These are phyloP conservation scores for Leccinum imitatum DNA, from an alignment of 768 basidiomycete genomes.

Conservation along the genomic window DNA sequence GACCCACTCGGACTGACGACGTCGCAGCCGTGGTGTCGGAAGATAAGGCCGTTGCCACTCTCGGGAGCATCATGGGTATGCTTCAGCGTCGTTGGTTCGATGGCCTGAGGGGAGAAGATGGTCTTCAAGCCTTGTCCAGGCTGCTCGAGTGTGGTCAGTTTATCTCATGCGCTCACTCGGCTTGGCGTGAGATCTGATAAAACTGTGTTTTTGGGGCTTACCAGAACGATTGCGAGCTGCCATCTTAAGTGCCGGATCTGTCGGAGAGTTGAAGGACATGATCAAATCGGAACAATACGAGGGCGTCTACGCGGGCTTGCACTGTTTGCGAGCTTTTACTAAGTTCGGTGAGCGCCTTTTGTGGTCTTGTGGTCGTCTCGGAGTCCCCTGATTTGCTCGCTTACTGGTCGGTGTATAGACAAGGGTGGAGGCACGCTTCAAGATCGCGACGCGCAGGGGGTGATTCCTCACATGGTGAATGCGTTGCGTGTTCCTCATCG, in stretches of 20 bases:
- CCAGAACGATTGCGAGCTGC: too few relatives aligned
- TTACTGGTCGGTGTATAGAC: conserved; percentile 2
- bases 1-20: too few relatives aligned
- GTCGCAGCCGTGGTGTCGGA: too few relatives aligned
- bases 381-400: not conserved
- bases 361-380: not conserved
- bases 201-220: too few relatives aligned
- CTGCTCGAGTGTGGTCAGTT: too few relatives aligned
- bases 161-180: too few relatives aligned
- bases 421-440: conserved; percentile 1
- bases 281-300: conserved; percentile 8
- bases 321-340: conserved; percentile 24
- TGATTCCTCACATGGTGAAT: conserved; percentile 17
- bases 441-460: not conserved
- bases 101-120: too few relatives aligned
- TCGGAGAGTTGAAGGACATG: conserved; percentile 19
- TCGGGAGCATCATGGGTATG: too few relatives aligned
- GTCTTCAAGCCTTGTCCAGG: too few relatives aligned
- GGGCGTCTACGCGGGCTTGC: conserved; percentile 18
- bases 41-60: too few relatives aligned
- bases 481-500: conserved; percentile 17
- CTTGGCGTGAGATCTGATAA: too few relatives aligned
- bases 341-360: conserved; percentile 15
- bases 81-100: too few relatives aligned
- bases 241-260: conserved; percentile 1